Evolutionary conservation across 2,329 filamentous ascomycete species (phyloP), one percentile per base, ranked within the genome.

Genomic region (Verticillium zaregamsianum): DNA sequence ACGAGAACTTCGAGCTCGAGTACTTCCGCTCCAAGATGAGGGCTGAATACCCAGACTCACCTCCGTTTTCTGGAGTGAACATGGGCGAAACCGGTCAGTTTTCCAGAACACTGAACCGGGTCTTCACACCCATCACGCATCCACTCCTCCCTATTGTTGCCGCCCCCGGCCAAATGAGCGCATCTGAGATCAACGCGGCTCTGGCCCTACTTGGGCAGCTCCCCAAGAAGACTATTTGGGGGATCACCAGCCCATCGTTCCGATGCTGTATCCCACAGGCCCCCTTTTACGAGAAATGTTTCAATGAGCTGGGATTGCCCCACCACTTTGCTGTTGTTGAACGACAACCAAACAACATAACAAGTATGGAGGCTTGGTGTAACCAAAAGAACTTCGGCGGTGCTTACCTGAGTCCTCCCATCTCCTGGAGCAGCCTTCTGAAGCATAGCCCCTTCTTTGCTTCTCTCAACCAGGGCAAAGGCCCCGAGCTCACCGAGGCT

Each of bases 1-100:
- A 93, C 70, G 91, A 93, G 68, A 95, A 96, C 74, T 95, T 96
- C 71, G 91, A 96, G 76, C 83, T 96, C 37, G 92, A 96, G 74
- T 93, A 93, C 74, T 96, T 96, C 76, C 88, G 92, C 33, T 92
- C 90, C 12, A 85, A 87, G 66, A 88, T 95, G 71, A 87, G 87
- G 69, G 79, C 84, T 33, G 86, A 89, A 65, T 88, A 90, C 66
- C 84, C 89, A 0, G 82, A 89, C 64, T 81, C 83, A 9, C 91
- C 91, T 11, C 90, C 90, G 1, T 81, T 96, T 37, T 95, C 91
- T 2, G 91, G 90, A 7, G 86, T 96, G 67, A 95, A 95, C 73
- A 95, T 95, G 91, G 91, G 91, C 31, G 88, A 91, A 68, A 86
- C 87, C n/a, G 92, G 92, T 12, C 92, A 96, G 71, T 85, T 96